phyloP scores from a whole-genome alignment of 305 asterid species.

The Fraxinus platypoda region DNA sequence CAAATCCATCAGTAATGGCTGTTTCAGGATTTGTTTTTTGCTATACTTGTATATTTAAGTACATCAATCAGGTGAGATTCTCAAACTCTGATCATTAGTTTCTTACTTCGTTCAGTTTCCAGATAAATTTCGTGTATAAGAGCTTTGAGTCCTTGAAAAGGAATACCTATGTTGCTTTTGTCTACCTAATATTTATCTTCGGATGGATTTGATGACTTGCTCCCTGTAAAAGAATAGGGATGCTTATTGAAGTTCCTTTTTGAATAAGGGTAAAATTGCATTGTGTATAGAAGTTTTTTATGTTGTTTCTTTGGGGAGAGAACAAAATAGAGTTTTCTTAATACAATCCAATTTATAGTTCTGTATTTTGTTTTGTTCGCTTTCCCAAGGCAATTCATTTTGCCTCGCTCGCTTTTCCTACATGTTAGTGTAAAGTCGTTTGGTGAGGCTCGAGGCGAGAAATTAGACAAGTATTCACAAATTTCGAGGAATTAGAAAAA shows the following conservation, averaged over 20 bases:
- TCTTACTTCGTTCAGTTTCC: neutral
- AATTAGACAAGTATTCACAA: neutral
- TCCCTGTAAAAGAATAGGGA: neutral
- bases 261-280: neutral
- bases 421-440: neutral
- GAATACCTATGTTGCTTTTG: neutral
- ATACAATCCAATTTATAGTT: neutral
- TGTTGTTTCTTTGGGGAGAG: neutral
- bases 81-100: conserved; percentile 10
- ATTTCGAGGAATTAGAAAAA: neutral
- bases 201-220: neutral
- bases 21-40: conserved; percentile 96
- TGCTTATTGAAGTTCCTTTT: neutral
- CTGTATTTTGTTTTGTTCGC: neutral
- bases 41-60: conserved; percentile 91
- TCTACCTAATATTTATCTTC: neutral
- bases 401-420: neutral
- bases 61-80: conserved; percentile 75
- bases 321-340: neutral
- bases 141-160: neutral
- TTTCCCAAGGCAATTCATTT: neutral
- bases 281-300: neutral
- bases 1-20: conserved; percentile 83
- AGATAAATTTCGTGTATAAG: neutral
- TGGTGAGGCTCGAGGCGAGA: neutral